These are phyloP conservation scores for Pythium brachiatum DNA, from an alignment of 352 stramenopile species.

Conservation along the genomic window DNA sequence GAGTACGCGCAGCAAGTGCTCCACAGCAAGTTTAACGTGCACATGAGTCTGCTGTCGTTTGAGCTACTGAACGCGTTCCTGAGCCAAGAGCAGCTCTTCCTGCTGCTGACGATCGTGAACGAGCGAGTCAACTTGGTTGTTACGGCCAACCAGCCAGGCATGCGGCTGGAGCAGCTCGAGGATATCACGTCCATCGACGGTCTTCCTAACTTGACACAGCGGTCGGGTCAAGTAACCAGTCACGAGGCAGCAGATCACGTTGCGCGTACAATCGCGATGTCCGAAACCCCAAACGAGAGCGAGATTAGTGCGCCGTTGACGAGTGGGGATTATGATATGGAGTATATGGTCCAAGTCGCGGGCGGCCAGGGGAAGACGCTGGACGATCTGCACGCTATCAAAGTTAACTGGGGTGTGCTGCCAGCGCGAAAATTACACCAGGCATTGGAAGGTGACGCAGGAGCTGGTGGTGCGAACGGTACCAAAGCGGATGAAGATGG, in stretches of 20 bases:
- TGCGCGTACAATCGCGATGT: slow-evolving; percentile 42
- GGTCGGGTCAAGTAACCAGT: slow-evolving; percentile 29
- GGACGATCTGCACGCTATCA: slow-evolving; percentile 66
- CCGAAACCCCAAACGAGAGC: slow-evolving; percentile 61
- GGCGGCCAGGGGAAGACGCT: slow-evolving; percentile 41
- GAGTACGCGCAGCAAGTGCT: slow-evolving; percentile 79
- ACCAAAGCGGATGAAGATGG: slow-evolving; percentile 19
- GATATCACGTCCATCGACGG: slow-evolving; percentile 28
- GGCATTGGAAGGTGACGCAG: slow-evolving; percentile 18
- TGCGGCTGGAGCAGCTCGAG: slow-evolving; percentile 66
- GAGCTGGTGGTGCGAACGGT: slow-evolving; percentile 30
- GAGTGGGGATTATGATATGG: slow-evolving; percentile 62
- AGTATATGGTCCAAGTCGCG: slow-evolving; percentile 66
- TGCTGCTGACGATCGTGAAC: slow-evolving; percentile 76
- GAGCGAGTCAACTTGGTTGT: slow-evolving; percentile 75
- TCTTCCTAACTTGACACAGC: slow-evolving; percentile 40
- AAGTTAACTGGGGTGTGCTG: slow-evolving; percentile 70
- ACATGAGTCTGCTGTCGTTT: slow-evolving; percentile 81
- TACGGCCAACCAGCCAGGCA: slow-evolving; percentile 63
- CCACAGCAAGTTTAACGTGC: slow-evolving; percentile 81
- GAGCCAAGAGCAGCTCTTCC: slow-evolving; percentile 71
- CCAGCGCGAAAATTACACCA: slow-evolving; percentile 54
- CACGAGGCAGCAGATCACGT: slow-evolving; percentile 64
- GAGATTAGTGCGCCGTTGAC: slow-evolving; percentile 61
- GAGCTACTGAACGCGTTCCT: slow-evolving; percentile 81